Evolutionary conservation across 768 basidiomycete genomes (phyloP).

Genomic region (Suillus cothurnatus): DNA sequence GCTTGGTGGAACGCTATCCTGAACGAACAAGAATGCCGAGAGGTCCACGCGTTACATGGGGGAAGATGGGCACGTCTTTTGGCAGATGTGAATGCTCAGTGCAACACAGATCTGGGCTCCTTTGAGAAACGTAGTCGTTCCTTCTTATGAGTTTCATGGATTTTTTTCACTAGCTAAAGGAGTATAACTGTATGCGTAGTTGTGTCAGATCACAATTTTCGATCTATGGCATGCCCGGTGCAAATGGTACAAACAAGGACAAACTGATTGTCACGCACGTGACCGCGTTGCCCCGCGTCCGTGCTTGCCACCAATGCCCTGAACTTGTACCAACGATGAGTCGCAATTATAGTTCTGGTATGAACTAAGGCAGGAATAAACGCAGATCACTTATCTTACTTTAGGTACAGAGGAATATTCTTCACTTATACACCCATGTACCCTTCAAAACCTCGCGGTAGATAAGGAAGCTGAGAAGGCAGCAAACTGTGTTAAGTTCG

Average conservation of each 20-base stretch:
- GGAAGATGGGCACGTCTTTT: constrained; percentile 15
- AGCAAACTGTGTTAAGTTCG: not conserved
- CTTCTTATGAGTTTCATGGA: not conserved
- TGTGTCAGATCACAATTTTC: no score
- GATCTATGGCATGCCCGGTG: no score
- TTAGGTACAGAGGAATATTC: not conserved
- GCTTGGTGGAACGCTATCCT: not conserved
- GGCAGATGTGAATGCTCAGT: constrained; percentile 27
- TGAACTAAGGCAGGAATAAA: not conserved
- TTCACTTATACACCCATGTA: not conserved
- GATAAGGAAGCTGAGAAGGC: not conserved
- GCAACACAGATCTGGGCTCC: constrained; percentile 13
- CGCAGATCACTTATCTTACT: not conserved
- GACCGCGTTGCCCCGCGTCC: not conserved
- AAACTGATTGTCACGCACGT: not conserved
- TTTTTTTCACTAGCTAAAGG: no score
- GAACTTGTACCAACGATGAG: not conserved
- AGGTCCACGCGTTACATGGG: constrained; percentile 4
- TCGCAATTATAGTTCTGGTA: not conserved
- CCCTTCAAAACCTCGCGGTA: not conserved
- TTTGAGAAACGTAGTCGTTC: not conserved
- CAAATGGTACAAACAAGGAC: no score
- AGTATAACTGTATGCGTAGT: no score
- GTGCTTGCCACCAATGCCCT: no score
- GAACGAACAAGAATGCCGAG: not conserved